Percentiles rank a stretch among this genome's conserved stretches.
Evolutionary conservation across 306 rosid genomes (phyloP).

Genomic region (Prinsepia uniflora): DNA sequence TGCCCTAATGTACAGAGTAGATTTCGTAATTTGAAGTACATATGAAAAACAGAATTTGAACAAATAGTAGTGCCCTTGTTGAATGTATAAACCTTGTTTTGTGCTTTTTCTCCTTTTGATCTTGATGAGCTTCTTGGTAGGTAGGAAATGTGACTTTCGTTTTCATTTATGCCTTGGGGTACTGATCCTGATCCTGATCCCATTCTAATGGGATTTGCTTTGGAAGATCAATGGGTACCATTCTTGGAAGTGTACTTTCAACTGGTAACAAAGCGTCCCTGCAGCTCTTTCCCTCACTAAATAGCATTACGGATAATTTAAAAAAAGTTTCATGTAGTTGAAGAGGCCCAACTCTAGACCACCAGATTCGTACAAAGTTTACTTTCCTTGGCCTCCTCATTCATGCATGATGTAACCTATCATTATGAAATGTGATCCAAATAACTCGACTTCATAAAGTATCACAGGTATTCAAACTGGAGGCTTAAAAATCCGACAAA

Average conservation of each 20-base stretch:
- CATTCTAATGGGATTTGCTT: no score
- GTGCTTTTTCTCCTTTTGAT: background rate
- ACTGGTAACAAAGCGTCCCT: no score
- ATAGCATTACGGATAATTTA: no score
- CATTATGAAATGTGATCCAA: background rate
- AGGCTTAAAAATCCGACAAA: background rate
- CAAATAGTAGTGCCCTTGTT: slow-evolving; percentile 15
- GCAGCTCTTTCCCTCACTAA: no score
- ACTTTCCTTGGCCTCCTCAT: no score
- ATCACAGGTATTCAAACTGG: background rate
- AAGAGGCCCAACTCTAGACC: no score
- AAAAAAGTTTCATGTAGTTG: no score
- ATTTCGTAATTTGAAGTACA: slow-evolving; percentile 45
- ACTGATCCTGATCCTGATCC: no score
- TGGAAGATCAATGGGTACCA: no score
- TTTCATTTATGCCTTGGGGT: background rate
- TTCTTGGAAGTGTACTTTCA: no score
- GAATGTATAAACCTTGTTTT: slow-evolving; percentile 9
- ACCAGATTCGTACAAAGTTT: no score
- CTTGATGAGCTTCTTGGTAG: background rate
- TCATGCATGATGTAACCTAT: no score
- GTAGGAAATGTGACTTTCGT: background rate
- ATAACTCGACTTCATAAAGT: background rate
- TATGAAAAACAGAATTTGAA: slow-evolving; percentile 30
- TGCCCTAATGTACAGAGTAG: slow-evolving; percentile 62